Conservation (phyloP, 2,329 filamentous ascomycete species). For the Fusarium bactridioides region DNA sequence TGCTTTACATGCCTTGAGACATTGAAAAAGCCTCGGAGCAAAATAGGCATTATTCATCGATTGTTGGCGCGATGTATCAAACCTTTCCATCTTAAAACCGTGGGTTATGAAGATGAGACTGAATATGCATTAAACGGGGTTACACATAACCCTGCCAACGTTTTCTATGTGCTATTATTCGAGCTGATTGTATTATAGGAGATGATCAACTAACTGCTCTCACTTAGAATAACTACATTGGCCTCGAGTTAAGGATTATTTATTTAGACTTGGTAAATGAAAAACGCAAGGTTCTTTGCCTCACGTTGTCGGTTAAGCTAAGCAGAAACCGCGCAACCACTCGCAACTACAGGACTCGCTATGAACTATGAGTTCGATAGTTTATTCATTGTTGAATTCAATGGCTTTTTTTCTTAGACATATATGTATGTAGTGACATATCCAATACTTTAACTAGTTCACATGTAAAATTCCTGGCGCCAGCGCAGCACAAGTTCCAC, state of each 20-base stretch:
- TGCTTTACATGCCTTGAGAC: neutral
- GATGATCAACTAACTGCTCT: neutral
- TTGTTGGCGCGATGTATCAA: neutral
- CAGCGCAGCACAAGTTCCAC: conserved; percentile 12
- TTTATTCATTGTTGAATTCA: neutral
- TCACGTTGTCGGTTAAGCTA: neutral
- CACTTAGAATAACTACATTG: neutral
- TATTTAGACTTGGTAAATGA: neutral
- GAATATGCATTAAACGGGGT: conserved; percentile 23
- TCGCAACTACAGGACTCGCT: neutral
- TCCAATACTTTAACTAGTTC: neutral
- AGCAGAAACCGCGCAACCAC: neutral
- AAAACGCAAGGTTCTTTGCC: neutral
- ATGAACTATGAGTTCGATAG: neutral
- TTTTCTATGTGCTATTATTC: neutral
- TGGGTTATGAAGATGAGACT: neutral
- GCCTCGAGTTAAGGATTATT: neutral
- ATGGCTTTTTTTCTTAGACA: conserved; percentile 1
- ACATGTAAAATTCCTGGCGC: conserved; percentile 11
- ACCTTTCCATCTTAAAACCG: neutral
- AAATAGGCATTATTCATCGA: conserved; percentile 20
- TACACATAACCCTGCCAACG: neutral
- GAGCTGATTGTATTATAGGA: neutral
- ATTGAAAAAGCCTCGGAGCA: conserved; percentile 5
- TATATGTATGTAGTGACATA: neutral